Base-by-base conservation (phyloP, 1,284 basidiomycete species). In the Ceratobasidium papillatum region DNA sequence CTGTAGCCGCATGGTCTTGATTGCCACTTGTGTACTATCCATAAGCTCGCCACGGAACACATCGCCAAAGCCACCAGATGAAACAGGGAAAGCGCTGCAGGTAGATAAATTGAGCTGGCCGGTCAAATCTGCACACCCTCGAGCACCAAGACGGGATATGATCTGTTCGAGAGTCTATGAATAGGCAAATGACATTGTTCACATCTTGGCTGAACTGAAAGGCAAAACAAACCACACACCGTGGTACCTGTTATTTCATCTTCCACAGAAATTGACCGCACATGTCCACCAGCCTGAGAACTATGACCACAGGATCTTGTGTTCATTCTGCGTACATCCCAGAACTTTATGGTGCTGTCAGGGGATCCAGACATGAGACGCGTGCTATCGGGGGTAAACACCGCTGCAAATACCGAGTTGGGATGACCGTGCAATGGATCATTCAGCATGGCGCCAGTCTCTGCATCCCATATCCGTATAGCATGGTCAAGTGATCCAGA, bases 301-400 rank as follows among this genome's bases (percentile, higher is more conserved):
- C 8, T 47, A 7, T n/a, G n/a, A n/a, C 7, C 19, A 9, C 4
- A 4, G 19, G 8, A 4, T n/a, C 4, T 9, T n/a, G 19, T 3
- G 19, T 47, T 4, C 19, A 19, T 3, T 7, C 3, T 17, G 19
- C 19, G 4, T 4, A 96, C 86, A 80, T 96, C 94, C 94, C 95
- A 97, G 69, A 93, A 88, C 81, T 95, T 94, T 75, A 97, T 82
- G 30, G 92, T 94, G 85, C 92, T 92, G 80, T 97, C 95, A 77
- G 96, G 84, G 76, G 90, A 92, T 17, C 94, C 94, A 65, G 90
- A 93, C 27, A 96, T 89, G 54, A 97, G 84, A 3, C 88, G 87
- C 78, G 87, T 89, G 36, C 94, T 93, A 78, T 94, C 94, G 0
- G 93, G 93, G 0, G 92, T 92, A 82, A 96, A 96, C n/a, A 89